A percentile compares a stretch with the other conserved stretches of the same genome.
Evolutionary conservation across 345 rosid species (phyloP).

Genomic region (Ceriops zippeliana): DNA sequence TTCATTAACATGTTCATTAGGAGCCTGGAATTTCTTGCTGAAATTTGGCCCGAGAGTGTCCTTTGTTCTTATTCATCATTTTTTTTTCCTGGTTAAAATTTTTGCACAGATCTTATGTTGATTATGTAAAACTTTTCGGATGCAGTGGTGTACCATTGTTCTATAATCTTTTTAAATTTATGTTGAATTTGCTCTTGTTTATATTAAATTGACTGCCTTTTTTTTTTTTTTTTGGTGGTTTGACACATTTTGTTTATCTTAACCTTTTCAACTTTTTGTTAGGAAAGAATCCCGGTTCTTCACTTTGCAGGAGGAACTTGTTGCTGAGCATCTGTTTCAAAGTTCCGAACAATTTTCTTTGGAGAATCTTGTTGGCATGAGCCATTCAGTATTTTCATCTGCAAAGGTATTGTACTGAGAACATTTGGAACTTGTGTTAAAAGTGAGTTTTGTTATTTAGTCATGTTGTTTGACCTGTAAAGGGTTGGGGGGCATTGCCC

Average conservation of each 20-base stretch:
- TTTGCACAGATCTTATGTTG: not conserved
- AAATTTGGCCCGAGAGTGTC: not conserved
- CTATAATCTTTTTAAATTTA: not conserved
- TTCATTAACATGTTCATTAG: not conserved
- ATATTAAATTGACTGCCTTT: no score
- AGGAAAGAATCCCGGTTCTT: slow-evolving; percentile 74
- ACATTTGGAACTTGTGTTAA: not conserved
- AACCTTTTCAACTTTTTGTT: slow-evolving; percentile 25
- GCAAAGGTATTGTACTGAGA: slow-evolving; percentile 46
- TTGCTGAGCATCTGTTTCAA: slow-evolving; percentile 83
- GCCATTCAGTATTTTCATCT: slow-evolving; percentile 56
- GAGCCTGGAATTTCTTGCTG: not conserved
- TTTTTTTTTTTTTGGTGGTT: not conserved
- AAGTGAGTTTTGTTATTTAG: not conserved
- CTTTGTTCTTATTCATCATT: not conserved
- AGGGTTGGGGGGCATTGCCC: no score
- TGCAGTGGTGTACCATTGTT: not conserved
- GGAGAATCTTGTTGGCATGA: slow-evolving; percentile 68
- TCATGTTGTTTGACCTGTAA: not conserved
- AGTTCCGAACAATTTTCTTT: slow-evolving; percentile 53
- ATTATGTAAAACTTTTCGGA: not conserved
- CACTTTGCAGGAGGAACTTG: slow-evolving; percentile 76
- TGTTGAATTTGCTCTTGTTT: no score
- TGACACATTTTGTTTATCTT: slow-evolving; percentile 1
- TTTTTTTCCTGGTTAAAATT: not conserved